phyloP scores from a whole-genome alignment of 1,284 basidiomycete genomes.

The Omphalotus olearius region DNA sequence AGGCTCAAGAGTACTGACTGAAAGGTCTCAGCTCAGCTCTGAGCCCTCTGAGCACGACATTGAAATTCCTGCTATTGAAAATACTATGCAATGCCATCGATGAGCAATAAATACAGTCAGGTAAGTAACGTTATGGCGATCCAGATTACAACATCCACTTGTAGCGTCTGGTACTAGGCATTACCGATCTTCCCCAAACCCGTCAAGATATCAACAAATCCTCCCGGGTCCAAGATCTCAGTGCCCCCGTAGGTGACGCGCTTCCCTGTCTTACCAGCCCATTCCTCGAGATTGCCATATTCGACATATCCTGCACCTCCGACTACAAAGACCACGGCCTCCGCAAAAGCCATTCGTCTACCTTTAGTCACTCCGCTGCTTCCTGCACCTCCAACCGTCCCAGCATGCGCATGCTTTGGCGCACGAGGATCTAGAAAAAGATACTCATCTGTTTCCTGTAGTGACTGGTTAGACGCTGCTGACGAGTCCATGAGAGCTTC shows the following conservation, averaged over 20 bases:
- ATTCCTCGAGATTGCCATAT: constrained; percentile 93
- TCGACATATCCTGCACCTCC: constrained; percentile 98
- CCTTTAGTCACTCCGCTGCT: constrained; percentile 43
- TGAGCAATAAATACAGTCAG: no score
- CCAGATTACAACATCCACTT: no score
- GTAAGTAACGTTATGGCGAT: no score
- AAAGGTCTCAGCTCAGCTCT: no score
- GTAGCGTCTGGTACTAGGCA: not conserved
- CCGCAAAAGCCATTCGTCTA: constrained; percentile 79
- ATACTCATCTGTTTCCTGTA: constrained; percentile 96
- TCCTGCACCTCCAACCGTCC: constrained; percentile 45
- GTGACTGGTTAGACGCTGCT: constrained; percentile 85
- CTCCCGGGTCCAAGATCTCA: constrained; percentile 88
- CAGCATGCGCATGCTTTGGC: constrained; percentile 51
- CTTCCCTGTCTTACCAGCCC: constrained; percentile 78
- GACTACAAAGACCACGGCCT: constrained; percentile 92
- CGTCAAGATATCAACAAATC: constrained; percentile 73
- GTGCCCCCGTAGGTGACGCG: constrained; percentile 94
- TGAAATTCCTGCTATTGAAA: no score
- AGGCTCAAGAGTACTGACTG: no score
- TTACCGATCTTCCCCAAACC: constrained; percentile 46
- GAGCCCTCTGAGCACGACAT: no score
- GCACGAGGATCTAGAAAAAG: constrained; percentile 91
- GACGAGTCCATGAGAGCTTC: constrained; percentile 98
- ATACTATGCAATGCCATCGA: no score